Conservation (phyloP, 2,329 filamentous ascomycete genomes). For the Cytospora piceae region DNA sequence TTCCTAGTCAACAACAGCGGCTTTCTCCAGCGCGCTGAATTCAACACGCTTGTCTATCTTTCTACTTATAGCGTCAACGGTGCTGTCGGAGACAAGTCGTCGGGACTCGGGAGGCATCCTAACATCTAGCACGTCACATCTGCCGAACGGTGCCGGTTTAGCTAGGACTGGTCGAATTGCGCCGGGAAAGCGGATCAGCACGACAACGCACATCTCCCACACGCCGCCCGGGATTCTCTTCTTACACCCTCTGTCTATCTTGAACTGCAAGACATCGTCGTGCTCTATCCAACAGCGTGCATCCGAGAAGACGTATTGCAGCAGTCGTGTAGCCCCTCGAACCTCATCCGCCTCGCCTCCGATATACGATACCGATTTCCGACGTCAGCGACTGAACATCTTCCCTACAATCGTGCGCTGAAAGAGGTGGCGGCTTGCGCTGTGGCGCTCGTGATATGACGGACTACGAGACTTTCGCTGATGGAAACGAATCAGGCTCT, state of each 20-base stretch:
- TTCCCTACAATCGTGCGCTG: not conserved
- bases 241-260: not conserved
- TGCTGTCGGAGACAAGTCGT: constrained; percentile 18
- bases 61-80: constrained; percentile 25
- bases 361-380: not conserved
- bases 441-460: constrained; percentile 48
- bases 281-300: not conserved
- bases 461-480: constrained; percentile 57
- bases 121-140: constrained; percentile 9
- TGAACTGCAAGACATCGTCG: constrained; percentile 1
- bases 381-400: constrained; percentile 1
- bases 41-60: constrained; percentile 11
- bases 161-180: constrained; percentile 1
- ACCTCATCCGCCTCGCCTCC: not conserved
- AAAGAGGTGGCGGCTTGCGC: constrained; percentile 11
- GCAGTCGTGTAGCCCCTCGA: not conserved
- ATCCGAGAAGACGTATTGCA: not conserved
- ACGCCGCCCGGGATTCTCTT: not conserved
- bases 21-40: constrained; percentile 10
- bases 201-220: constrained; percentile 6
- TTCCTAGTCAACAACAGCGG: constrained; percentile 7
- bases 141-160: constrained; percentile 25
- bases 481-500: constrained; percentile 49
- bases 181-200: constrained; percentile 19
- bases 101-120: constrained; percentile 1